Conservation (phyloP, 129 eudicot species). For the Silybum marianum region DNA sequence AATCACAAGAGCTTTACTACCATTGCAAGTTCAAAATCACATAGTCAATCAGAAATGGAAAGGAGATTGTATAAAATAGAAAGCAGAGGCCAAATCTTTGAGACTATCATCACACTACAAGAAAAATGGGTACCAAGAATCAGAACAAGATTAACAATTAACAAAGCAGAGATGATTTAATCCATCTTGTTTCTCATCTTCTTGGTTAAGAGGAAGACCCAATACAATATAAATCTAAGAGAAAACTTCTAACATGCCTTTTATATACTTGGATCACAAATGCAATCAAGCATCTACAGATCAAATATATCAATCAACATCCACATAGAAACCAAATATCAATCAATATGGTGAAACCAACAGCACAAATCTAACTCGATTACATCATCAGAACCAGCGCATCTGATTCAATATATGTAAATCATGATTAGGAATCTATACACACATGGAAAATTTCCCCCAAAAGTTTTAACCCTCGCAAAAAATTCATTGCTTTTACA, state of each 20-base stretch:
- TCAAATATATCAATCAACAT: neutral
- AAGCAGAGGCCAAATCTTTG: neutral
- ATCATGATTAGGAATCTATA: conserved; percentile 4
- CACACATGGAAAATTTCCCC: conserved; percentile 4
- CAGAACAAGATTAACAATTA: conserved; percentile 17
- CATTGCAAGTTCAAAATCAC: conserved; percentile 6
- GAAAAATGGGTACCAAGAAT: neutral
- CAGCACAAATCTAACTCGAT: conserved; percentile 2
- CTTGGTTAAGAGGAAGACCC: neutral
- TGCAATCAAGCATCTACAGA: conserved; percentile 1
- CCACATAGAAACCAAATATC: conserved; percentile 7
- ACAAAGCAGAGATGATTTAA: neutral
- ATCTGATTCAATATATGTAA: conserved; percentile 14
- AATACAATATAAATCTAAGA: neutral
- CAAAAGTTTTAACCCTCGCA: conserved; percentile 11
- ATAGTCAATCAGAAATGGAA: neutral
- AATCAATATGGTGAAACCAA: conserved; percentile 16
- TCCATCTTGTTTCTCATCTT: neutral
- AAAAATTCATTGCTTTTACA: neutral
- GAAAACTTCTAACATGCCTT: neutral
- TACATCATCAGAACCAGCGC: conserved; percentile 13
- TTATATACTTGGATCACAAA: neutral
- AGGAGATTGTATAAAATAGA: neutral
- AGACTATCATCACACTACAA: no score
- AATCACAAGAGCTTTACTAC: neutral